Base-by-base conservation (phyloP, 805 yeast species). In the Lachancea nothofagi region DNA sequence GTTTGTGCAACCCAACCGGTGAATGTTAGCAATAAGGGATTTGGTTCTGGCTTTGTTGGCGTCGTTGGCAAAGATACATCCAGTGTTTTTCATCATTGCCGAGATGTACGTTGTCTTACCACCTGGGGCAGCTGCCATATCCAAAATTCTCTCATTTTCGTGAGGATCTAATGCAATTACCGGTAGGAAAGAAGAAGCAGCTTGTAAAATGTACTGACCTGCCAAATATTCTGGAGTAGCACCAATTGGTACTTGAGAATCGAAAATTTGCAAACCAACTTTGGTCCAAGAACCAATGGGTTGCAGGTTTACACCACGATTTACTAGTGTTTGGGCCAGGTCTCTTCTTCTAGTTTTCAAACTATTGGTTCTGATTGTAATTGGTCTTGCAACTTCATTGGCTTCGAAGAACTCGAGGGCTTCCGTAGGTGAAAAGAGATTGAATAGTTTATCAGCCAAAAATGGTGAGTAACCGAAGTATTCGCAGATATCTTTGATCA, bases 121-220 rank as follows among this genome's bases (percentile, higher is more conserved):
- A 70, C 98, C 98, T 49, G 98, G 98, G 21, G 98, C 97, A 45
- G 98, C 95, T 34, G 98, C 97, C 99, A 93, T 93, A 68, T 93
- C 99, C 47, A 93, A 71, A 29, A 93, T 74, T 57, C 98, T 82
- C 69, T 93, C 99, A 59, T 84, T 80, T 65, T 88, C 97, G 62
- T 88, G 94, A n/a, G 99, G 98, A 47, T 80, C 90, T 53, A 93
- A 70, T 0, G 99, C 99, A 90, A 93, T 86, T 15, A 89, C 96
- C 7, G 99, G 99, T 58, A 93, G 69, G 66, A 90, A 93, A 7
- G 97, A 89, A 5, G 97, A 89, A 17, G 99, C 99, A 30, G 99
- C 99, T 66, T 93, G 99, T 54, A 93, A 69, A 47, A 93, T 93
- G 67, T 93, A 93, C 59, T 93, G 96, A 57, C 99, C 99, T 10